Base-by-base conservation (phyloP, 2,329 filamentous ascomycete genomes). In the Pseudogymnoascus verrucosus region DNA sequence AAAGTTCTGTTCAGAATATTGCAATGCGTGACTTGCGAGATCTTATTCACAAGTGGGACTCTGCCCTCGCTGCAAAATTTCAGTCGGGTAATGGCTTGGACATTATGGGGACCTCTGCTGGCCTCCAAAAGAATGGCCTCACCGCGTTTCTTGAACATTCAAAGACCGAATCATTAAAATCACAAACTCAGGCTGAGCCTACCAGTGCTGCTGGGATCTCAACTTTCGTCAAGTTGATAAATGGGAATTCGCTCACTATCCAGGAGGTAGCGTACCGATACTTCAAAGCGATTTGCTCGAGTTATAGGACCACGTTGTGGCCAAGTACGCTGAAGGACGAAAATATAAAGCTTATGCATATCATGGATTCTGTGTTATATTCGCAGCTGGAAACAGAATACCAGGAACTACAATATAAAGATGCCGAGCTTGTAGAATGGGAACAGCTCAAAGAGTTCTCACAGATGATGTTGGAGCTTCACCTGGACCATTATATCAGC, bases 131-230 rank as follows among this genome's bases (percentile, higher is more conserved):
- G 64, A 70, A 69, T 31, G 83, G 83, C 7, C 76, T 86, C 14
- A 84, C 82, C 0, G 84, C 84, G 3, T 88, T 88, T 67, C 77
- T 88, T 3, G 85, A 88, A 67, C 84, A 88, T 68, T 81, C 84
- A 1, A 87, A 86, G 67, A 61, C 59, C 10, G 59, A 61, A 28
- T 39, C 39, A n/a, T 23, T 42, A 61, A 61, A 61, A 26, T 76
- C 81, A 0, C 79, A 79, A 3, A 78, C 82, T 0, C 80, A 84
- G 68, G 74, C 76, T 1, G 78, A 78, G 44, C 59, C 34, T 26
- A 40, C 39, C 6, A 19, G 34, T 26, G 12, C 34, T 5, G 19
- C 34, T 39, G 83, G 83, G 0, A 72, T 89, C 4, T 74, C 74
- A 28, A 68, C 74, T 0, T 89, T 89, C 68, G 79, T 82, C 1